These are phyloP conservation scores for Leccinum uliginosum DNA, from an alignment of 768 basidiomycete species.

Conservation along the genomic window DNA sequence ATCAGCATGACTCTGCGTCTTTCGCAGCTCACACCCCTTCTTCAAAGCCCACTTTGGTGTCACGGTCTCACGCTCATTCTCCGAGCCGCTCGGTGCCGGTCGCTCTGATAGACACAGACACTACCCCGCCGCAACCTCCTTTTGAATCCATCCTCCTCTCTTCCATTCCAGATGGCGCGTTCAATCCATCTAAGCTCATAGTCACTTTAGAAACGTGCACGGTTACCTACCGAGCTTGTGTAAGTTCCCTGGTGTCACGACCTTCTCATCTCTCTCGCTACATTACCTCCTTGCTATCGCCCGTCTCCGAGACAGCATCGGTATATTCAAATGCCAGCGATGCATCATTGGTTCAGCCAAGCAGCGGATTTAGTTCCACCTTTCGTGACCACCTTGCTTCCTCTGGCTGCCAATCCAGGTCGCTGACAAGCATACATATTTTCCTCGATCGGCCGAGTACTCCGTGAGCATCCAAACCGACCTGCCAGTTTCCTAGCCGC, in stretches of 20 bases:
- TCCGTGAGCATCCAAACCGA: conserved; percentile 51
- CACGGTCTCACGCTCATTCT: conserved; percentile 33
- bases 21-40: conserved; percentile 35
- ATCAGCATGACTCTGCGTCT: conserved; percentile 25
- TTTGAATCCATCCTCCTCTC: conserved; percentile 70
- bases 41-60: conserved; percentile 21
- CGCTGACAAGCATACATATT: conserved; percentile 53
- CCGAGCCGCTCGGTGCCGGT: conserved; percentile 40
- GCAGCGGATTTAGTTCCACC: conserved; percentile 40
- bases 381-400: conserved; percentile 63
- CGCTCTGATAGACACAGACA: conserved; percentile 42
- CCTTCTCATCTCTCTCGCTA: conserved; percentile 64
- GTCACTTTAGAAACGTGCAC: conserved; percentile 76
- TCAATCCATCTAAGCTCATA: conserved; percentile 60
- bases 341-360: conserved; percentile 13
- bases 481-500: not conserved
- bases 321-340: conserved; percentile 52
- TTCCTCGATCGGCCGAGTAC: conserved; percentile 79
- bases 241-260: conserved; percentile 63
- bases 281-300: conserved; percentile 41
- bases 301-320: conserved; percentile 48
- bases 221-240: conserved; percentile 56
- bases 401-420: conserved; percentile 47
- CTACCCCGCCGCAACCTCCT: conserved; percentile 46
- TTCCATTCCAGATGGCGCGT: conserved; percentile 40